These are phyloP conservation scores for Fusarium circinatum DNA, from an alignment of 2,329 filamentous ascomycete genomes.

Conservation along the genomic window DNA sequence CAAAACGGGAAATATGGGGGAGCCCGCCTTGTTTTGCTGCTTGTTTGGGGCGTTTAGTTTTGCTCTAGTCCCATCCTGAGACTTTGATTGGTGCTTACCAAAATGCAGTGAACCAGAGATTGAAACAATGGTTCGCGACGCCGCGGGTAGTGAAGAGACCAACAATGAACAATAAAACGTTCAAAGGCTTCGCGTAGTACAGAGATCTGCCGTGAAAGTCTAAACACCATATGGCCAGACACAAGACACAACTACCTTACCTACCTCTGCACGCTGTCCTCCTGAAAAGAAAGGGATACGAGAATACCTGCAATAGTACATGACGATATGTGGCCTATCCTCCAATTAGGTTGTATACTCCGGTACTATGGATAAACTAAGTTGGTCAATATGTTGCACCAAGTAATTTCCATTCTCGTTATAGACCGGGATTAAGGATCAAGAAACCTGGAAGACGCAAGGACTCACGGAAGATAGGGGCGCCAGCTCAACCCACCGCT, in stretches of 20 bases:
- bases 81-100: constrained; percentile 18
- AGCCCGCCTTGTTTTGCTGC: constrained; percentile 23
- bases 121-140: constrained; percentile 28
- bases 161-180: neutral
- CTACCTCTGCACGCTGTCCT: neutral
- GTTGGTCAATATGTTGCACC: constrained; percentile 39
- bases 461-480: constrained; percentile 36
- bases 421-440: constrained; percentile 35
- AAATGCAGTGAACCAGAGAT: neutral
- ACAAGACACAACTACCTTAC: neutral
- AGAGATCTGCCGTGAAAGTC: constrained; percentile 3
- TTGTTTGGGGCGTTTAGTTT: constrained; percentile 22
- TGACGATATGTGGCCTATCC: constrained; percentile 5
- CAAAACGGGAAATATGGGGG: constrained; percentile 37
- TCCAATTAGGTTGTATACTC: constrained; percentile 37
- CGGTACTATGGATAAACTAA: constrained; percentile 31
- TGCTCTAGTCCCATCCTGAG: neutral
- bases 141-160: constrained; percentile 3
- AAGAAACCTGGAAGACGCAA: constrained; percentile 14
- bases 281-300: constrained; percentile 23
- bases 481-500: constrained; percentile 28
- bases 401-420: constrained; percentile 40
- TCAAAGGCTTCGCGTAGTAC: neutral
- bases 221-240: neutral
- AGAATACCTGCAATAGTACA: constrained; percentile 12